Evolutionary conservation across 2,329 filamentous ascomycete species (phyloP).

Genomic region (Pyrenophora teres): DNA sequence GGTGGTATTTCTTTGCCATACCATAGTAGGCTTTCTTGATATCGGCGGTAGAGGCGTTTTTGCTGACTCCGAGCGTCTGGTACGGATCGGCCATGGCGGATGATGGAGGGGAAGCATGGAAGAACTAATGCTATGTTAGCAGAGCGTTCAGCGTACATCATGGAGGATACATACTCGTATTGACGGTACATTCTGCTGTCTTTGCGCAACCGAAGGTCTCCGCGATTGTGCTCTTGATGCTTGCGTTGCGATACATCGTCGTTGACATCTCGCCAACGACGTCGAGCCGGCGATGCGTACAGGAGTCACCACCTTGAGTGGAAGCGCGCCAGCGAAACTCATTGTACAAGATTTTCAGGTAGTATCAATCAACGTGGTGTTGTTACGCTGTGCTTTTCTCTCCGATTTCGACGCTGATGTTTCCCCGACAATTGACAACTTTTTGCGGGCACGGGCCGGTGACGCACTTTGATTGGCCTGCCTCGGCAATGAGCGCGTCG

Average conservation of each 20-base stretch:
- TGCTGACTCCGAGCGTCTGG: slow-evolving; percentile 79
- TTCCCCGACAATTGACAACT: slow-evolving; percentile 15
- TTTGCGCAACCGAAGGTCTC: slow-evolving; percentile 29
- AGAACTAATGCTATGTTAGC: slow-evolving; percentile 36
- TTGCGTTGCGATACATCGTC: slow-evolving; percentile 34
- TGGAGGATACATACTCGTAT: slow-evolving; percentile 35
- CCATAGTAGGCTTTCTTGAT: slow-evolving; percentile 99
- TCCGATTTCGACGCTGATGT: slow-evolving; percentile 7
- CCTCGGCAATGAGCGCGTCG: slow-evolving; percentile 16
- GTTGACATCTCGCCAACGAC: slow-evolving; percentile 38
- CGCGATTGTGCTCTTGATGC: slow-evolving; percentile 32
- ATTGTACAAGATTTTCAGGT: slow-evolving; percentile 25
- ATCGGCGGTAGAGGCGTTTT: slow-evolving; percentile 77
- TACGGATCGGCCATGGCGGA: slow-evolving; percentile 78
- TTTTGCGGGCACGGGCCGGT: slow-evolving; percentile 21
- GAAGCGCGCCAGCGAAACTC: slow-evolving; percentile 44
- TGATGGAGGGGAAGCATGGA: slow-evolving; percentile 59
- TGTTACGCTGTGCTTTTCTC: slow-evolving; percentile 5
- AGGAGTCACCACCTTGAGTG: slow-evolving; percentile 40
- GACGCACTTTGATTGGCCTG: slow-evolving; percentile 14
- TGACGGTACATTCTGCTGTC: slow-evolving; percentile 30
- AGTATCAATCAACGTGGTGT: slow-evolving; percentile 20
- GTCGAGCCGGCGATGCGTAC: slow-evolving; percentile 36
- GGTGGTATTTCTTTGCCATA: slow-evolving; percentile 95
- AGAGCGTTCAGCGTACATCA: background rate